These are phyloP conservation scores for Picochlorum sp. DNA, from an alignment of 139 green algal genomes.

Conservation along the genomic window DNA sequence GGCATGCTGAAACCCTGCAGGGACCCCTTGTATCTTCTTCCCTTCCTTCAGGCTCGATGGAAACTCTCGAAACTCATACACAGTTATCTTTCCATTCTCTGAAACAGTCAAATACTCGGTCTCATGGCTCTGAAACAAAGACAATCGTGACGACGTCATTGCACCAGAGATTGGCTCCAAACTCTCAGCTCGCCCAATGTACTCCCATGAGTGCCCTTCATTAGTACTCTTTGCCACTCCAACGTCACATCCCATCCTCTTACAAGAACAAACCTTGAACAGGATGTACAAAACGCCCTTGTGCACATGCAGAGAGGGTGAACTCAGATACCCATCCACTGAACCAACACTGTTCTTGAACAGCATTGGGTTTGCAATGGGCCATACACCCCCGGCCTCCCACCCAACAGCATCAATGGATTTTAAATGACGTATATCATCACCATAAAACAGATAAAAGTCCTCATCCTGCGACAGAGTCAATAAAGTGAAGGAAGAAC, in stretches of 20 bases:
- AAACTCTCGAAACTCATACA: not conserved
- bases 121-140: not conserved
- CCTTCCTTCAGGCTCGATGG: not conserved
- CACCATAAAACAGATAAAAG: conserved; percentile 14
- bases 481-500: not conserved
- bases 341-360: not conserved
- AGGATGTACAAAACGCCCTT: conserved; percentile 6
- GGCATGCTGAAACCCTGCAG: not conserved
- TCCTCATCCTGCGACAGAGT: not conserved
- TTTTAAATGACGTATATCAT: conserved; percentile 1
- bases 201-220: conserved; percentile 14
- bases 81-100: not conserved
- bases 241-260: not conserved
- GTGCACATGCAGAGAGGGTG: not conserved
- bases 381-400: conserved; percentile 4
- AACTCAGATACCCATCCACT: not conserved
- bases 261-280: conserved; percentile 13
- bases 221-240: conserved; percentile 7
- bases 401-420: conserved; percentile 11
- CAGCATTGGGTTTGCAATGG: conserved; percentile 26
- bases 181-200: conserved; percentile 8
- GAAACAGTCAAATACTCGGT: conserved; percentile 18
- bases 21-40: not conserved
- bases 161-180: not conserved
- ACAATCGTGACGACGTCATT: conserved; percentile 2